phyloP scores from a whole-genome alignment of 176 grass and related monocot species.

The Phoenix dactylifera region DNA sequence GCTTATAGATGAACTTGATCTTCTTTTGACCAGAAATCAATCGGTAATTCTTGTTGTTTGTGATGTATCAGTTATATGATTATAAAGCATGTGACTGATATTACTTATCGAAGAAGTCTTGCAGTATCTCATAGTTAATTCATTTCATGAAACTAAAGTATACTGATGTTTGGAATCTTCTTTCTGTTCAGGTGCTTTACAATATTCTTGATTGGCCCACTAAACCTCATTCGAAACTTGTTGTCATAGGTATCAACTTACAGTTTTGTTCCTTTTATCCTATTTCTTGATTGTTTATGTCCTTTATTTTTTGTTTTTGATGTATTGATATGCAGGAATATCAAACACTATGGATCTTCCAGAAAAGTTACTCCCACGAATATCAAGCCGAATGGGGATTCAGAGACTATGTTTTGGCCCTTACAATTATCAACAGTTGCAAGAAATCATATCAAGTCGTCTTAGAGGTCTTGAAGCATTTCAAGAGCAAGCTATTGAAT shows the following conservation, averaged over 20 bases:
- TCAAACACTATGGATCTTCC: conserved; percentile 98
- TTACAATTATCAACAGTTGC: conserved; percentile 77
- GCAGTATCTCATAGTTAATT: conserved; percentile 2
- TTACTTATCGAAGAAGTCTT: background rate
- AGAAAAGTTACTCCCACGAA: conserved; percentile 84
- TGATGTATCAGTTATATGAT: no score
- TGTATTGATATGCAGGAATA: conserved; percentile 50
- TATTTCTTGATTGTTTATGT: conserved; percentile 25
- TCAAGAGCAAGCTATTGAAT: conserved; percentile 93
- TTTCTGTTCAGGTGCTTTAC: conserved; percentile 68
- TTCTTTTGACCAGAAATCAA: conserved; percentile 97
- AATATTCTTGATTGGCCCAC: conserved; percentile 99
- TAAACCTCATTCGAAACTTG: conserved; percentile 70
- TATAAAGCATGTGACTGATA: no score
- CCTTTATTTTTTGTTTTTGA: conserved; percentile 19
- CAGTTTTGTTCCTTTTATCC: conserved; percentile 17
- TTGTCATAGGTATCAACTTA: conserved; percentile 64
- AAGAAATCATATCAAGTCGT: conserved; percentile 85
- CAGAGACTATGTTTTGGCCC: conserved; percentile 84
- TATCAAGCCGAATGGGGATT: conserved; percentile 97
- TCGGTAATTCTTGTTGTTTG: conserved; percentile 49
- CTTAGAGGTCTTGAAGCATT: conserved; percentile 80
- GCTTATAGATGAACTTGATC: conserved; percentile 98
- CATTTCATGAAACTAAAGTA: conserved; percentile 1
- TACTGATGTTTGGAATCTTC: conserved; percentile 21